Evolutionary conservation across 2,329 filamentous ascomycete genomes (phyloP), one percentile per base, ranked within the genome.

Genomic region (Alternaria postmessia): DNA sequence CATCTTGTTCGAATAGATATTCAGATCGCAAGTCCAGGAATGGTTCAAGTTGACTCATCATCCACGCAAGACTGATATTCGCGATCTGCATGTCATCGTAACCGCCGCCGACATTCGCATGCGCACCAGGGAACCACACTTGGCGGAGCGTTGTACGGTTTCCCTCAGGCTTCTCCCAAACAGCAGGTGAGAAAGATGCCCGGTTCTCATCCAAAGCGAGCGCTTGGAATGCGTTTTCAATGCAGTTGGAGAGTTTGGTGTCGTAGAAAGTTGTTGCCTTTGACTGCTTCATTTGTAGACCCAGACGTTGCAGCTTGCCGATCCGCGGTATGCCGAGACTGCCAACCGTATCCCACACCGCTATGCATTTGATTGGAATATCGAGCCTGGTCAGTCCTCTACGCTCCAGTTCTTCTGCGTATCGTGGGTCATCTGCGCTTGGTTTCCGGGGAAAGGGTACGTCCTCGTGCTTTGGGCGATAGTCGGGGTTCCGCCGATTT

Each of bases 191-290:
- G 63, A 85, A 87, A 0, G 84, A 81, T 9, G 71, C 74, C 1
- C 85, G 79, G 44, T 80, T 80, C 64, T 87, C 85, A 47, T 87
- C 85, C 0, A 87, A 76, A 2, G 84, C 84, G 0, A 87, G 74
- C 0, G 84, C 85, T 44, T 87, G 85, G 61, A 86, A 87, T 1
- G 85, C 85, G 59, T 86, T 82, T 39, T 85, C 81, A 5, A 86
- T 75, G n/a, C 69, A 78, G 51, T 78, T 63, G 28, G 66, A 69
- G 14, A 78, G 69, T 18, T 80, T 79, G 0, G 83, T 85, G 66
- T 85, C 82, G 69, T 83, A 82, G 65, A 84, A 85, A 1, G 73
- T 62, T 43, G 81, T 79, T n/a, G 78, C 77, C 39, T 70, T 72
- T 26, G 73, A 75, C 48, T 80, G 73, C 16, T 67, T 65, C 47